Evolutionary conservation across 305 asterid species (phyloP).

Genomic region (Fraxinus greggii): DNA sequence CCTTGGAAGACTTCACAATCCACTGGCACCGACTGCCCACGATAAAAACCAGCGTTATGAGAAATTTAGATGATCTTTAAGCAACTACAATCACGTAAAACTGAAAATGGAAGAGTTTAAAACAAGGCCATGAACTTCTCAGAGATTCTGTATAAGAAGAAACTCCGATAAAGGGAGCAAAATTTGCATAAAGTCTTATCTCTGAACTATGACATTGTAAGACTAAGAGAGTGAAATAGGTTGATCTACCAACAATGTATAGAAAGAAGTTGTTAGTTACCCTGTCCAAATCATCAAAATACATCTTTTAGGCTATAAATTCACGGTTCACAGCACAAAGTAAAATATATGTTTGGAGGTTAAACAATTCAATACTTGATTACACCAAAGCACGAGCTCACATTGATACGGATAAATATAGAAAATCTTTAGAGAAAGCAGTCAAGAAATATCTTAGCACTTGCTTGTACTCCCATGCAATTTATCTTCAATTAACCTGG

Average conservation of each 20-base stretch:
- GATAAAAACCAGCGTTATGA: constrained; percentile 26
- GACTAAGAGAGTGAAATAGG: not conserved
- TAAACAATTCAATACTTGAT: not conserved
- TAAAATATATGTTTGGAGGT: constrained; percentile 4
- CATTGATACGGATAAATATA: not conserved
- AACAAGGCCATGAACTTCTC: constrained; percentile 2
- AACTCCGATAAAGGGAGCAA: not conserved
- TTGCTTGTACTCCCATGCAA: not conserved
- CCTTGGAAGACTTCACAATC: constrained; percentile 91
- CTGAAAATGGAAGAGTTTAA: not conserved
- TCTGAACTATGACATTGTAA: not conserved
- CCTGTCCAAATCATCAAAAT: constrained; percentile 3
- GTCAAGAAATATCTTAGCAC: not conserved
- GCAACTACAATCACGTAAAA: constrained; percentile 3
- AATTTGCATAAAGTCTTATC: not conserved
- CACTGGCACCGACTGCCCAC: constrained; percentile 91
- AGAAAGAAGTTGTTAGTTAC: constrained; percentile 8
- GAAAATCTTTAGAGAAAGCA: not conserved
- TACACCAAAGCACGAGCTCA: not conserved
- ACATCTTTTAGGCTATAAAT: not conserved
- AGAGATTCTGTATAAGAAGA: constrained; percentile 11
- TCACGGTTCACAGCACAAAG: not conserved
- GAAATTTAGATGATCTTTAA: constrained; percentile 13
- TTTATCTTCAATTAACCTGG: not conserved
- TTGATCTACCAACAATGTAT: not conserved